A percentile compares a stretch with the other conserved stretches of the same genome.
Evolutionary conservation across 1,284 basidiomycete genomes (phyloP).

Genomic region (Tilletia setariae): DNA sequence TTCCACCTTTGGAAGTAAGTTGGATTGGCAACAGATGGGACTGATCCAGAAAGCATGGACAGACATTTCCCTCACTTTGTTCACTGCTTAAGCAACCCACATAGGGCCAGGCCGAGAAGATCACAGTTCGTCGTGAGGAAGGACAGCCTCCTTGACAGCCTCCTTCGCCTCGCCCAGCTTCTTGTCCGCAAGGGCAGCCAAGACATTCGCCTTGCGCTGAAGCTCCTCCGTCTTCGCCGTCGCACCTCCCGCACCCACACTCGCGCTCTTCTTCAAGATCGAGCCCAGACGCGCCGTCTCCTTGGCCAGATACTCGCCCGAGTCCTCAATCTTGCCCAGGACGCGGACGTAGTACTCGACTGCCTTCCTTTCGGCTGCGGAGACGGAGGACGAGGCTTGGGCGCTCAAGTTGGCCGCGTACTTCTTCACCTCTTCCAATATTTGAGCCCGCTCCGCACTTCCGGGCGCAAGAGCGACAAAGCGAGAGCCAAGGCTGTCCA

Average conservation of each 20-base stretch:
- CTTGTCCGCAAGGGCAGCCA: constrained; percentile 1
- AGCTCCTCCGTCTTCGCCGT: not conserved
- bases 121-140: too few relatives aligned
- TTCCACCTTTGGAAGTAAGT: too few relatives aligned
- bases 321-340: constrained; percentile 79
- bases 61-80: too few relatives aligned
- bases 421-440: constrained; percentile 63
- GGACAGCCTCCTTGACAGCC: not conserved
- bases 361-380: constrained; percentile 1
- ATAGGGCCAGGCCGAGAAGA: too few relatives aligned
- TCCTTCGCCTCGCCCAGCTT: not conserved
- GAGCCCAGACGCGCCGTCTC: constrained; percentile 69
- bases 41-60: too few relatives aligned
- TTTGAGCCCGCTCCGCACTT: constrained; percentile 59
- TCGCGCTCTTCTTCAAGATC: constrained; percentile 69
- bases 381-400: too few relatives aligned
- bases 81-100: too few relatives aligned
- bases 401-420: constrained; percentile 31
- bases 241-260: not conserved
- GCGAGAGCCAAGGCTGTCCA: not conserved
- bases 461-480: not conserved
- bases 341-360: constrained; percentile 55
- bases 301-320: constrained; percentile 75
- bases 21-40: too few relatives aligned
- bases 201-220: not conserved